Percentiles rank a stretch among this genome's conserved stretches.
Conservation (phyloP, 192 early-diverging fungal species). For the Backusella liffmaniae region DNA sequence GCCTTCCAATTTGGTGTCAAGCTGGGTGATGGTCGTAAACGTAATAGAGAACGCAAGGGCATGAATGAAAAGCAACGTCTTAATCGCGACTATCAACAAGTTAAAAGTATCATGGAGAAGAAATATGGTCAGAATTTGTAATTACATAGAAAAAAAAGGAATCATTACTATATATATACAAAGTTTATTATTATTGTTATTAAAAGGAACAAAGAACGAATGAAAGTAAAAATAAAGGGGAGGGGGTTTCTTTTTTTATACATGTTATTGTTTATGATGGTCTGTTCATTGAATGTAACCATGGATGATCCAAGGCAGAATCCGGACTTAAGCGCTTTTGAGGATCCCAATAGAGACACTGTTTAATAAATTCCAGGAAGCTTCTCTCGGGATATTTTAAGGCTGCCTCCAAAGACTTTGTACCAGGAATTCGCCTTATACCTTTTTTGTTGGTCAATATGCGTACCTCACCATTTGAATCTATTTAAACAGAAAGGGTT, state of each 20-base stretch:
- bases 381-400: slow-evolving; percentile 68
- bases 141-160: background rate
- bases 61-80: slow-evolving; percentile 48
- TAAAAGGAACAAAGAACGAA: background rate
- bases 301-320: slow-evolving; percentile 3
- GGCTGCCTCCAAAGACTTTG: slow-evolving; percentile 70
- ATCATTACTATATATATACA: background rate
- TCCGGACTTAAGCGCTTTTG: background rate
- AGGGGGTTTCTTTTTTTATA: background rate
- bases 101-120: slow-evolving; percentile 47
- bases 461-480: slow-evolving; percentile 50
- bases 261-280: background rate
- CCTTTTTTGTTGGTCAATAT: slow-evolving; percentile 81
- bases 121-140: slow-evolving; percentile 38
- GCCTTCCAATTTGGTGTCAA: slow-evolving; percentile 79
- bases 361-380: slow-evolving; percentile 83
- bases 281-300: slow-evolving; percentile 1
- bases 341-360: slow-evolving; percentile 87
- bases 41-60: slow-evolving; percentile 43
- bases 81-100: slow-evolving; percentile 49
- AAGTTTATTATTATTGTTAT: background rate
- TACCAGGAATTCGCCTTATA: slow-evolving; percentile 67
- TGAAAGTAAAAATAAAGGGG: background rate
- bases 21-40: slow-evolving; percentile 61
- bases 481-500: slow-evolving; percentile 18